phyloP scores from a whole-genome alignment of 495 filamentous ascomycete genomes.

The Chaetomium fimeti region DNA sequence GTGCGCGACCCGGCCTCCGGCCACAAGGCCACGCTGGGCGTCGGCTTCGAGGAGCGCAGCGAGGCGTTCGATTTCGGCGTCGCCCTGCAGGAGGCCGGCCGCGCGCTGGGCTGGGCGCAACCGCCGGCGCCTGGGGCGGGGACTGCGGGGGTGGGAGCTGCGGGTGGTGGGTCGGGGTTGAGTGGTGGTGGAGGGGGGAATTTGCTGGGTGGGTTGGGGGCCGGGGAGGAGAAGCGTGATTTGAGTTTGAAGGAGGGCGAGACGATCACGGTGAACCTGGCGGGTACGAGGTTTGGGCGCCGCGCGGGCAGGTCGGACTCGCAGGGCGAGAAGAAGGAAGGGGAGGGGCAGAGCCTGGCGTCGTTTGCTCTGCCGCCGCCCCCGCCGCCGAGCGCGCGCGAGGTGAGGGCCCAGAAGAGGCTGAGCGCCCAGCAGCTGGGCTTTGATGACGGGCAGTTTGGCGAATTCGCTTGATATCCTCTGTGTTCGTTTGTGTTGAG shows the following conservation, averaged over 20 bases:
- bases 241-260: constrained; percentile 80
- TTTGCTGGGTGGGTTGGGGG: constrained; percentile 26
- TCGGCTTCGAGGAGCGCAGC: constrained; percentile 80
- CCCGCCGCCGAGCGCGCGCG: constrained; percentile 51
- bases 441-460: constrained; percentile 67
- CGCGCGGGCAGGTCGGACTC: constrained; percentile 29
- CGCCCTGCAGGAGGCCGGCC: constrained; percentile 69
- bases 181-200: constrained; percentile 28
- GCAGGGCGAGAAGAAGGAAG: constrained; percentile 19
- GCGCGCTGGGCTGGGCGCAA: constrained; percentile 51
- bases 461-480: constrained; percentile 54
- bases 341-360: constrained; percentile 30
- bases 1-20: constrained; percentile 67
- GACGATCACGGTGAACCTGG: constrained; percentile 77
- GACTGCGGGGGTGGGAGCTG: constrained; percentile 5
- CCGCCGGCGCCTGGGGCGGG: not conserved
- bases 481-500: not conserved
- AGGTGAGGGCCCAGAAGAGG: constrained; percentile 53
- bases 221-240: constrained; percentile 60
- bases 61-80: constrained; percentile 81
- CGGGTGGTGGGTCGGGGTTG: constrained; percentile 7
- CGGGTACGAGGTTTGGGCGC: constrained; percentile 50
- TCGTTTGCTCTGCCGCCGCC: constrained; percentile 57
- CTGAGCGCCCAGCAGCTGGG: constrained; percentile 54
- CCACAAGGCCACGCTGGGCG: constrained; percentile 71